phyloP scores from a whole-genome alignment of 176 grass and related monocot species.

The Zoysia japonica region DNA sequence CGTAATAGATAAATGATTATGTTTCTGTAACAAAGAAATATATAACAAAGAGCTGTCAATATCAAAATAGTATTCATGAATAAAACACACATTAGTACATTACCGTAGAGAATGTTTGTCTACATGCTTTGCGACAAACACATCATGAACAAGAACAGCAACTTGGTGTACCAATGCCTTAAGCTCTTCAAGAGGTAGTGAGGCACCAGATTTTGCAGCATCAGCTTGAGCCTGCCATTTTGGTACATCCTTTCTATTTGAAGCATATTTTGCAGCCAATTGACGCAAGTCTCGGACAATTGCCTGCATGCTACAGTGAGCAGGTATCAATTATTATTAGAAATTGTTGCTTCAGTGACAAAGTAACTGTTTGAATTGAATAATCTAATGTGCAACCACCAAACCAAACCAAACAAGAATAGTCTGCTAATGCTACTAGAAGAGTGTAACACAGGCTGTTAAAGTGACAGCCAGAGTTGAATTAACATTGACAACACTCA shows the following conservation, averaged over 20 bases:
- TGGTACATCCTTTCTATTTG: conserved; percentile 53
- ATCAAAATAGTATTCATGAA: conserved; percentile 12
- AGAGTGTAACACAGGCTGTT: background rate
- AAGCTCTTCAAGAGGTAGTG: conserved; percentile 44
- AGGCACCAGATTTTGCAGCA: conserved; percentile 57
- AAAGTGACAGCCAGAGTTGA: no score
- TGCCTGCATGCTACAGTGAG: conserved; percentile 53
- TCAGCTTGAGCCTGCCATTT: conserved; percentile 47
- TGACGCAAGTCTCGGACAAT: conserved; percentile 58
- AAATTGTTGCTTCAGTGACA: background rate
- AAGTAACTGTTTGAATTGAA: background rate
- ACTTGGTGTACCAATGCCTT: conserved; percentile 5
- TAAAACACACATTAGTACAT: background rate
- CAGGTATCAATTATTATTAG: conserved; percentile 15
- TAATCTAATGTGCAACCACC: background rate
- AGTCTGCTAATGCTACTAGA: background rate
- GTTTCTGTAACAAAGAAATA: conserved; percentile 37
- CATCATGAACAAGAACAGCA: conserved; percentile 55
- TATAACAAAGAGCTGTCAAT: conserved; percentile 24
- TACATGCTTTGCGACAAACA: conserved; percentile 49
- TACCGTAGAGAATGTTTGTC: conserved; percentile 36
- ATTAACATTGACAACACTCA: background rate
- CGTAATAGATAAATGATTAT: conserved; percentile 52
- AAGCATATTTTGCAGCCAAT: conserved; percentile 57
- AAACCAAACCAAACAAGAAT: background rate